Conservation (phyloP, 2,329 filamentous ascomycete species). For the Nemania bipapillata region DNA sequence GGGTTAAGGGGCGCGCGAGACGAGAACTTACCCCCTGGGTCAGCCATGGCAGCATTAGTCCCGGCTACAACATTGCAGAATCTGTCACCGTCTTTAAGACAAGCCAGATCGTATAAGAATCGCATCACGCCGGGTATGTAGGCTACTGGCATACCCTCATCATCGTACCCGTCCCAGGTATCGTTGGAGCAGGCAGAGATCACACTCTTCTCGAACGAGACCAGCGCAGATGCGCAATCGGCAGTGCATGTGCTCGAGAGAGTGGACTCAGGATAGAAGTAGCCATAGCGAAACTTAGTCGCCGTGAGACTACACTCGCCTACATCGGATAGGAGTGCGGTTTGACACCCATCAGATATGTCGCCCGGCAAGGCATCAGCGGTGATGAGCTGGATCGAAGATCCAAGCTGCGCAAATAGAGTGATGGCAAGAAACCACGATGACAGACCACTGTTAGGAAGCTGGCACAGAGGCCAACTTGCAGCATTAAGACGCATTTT, state of each 20-base stretch:
- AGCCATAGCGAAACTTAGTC: conserved; percentile 5
- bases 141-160: not conserved
- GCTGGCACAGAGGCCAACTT: not conserved
- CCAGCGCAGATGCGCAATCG: not conserved
- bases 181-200: conserved; percentile 3
- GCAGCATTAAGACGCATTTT: not conserved
- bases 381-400: not conserved
- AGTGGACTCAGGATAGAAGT: conserved; percentile 10
- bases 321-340: conserved; percentile 2
- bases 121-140: conserved; percentile 7
- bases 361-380: not conserved
- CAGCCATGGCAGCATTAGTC: not conserved
- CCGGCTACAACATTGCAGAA: conserved; percentile 15
- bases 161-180: not conserved
- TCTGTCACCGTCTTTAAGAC: not conserved
- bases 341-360: not conserved
- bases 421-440: not conserved
- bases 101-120: conserved; percentile 7
- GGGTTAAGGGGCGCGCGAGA: not conserved
- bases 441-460: not conserved
- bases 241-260: conserved; percentile 4
- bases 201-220: not conserved
- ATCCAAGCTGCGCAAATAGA: not conserved
- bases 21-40: conserved; percentile 1
- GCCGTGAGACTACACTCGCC: not conserved